Percentiles rank a stretch among this genome's conserved stretches.
These are phyloP conservation scores for Daldinia decipiens DNA, from an alignment of 495 filamentous ascomycete genomes.

Conservation along the genomic window DNA sequence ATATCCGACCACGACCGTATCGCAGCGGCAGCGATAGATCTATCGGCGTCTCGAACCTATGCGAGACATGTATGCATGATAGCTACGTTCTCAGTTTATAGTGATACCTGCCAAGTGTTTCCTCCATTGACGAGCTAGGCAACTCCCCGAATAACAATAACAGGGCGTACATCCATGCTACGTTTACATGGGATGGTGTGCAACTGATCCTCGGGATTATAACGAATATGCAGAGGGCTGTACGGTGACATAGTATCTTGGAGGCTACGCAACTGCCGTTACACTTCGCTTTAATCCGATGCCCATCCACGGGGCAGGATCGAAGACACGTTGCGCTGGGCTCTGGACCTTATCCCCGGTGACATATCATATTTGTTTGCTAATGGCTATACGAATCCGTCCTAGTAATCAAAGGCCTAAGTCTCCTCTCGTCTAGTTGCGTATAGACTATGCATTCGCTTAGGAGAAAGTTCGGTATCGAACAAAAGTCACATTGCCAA, in stretches of 20 bases:
- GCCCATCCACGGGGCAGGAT: conserved; percentile 22
- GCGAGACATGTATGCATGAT: neutral
- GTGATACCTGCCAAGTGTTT: neutral
- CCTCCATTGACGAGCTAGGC: neutral
- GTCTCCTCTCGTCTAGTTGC: neutral
- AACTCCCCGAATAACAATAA: neutral
- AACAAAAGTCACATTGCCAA: neutral
- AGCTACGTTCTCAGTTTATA: neutral
- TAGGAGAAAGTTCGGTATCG: conserved; percentile 36
- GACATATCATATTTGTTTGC: neutral
- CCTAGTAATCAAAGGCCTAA: neutral
- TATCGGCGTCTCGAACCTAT: conserved; percentile 14
- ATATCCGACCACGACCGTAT: conserved; percentile 1
- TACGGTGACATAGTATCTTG: conserved; percentile 34
- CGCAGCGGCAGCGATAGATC: conserved; percentile 10
- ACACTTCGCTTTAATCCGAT: conserved; percentile 14
- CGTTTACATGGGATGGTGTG: conserved; percentile 8
- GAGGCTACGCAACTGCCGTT: conserved; percentile 38
- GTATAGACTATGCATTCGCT: conserved; percentile 2
- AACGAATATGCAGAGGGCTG: conserved; percentile 10
- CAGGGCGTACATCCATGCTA: neutral
- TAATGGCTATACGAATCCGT: neutral
- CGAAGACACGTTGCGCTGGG: conserved; percentile 14
- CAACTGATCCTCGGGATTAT: conserved; percentile 16
- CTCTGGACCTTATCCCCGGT: neutral